phyloP scores from a whole-genome alignment of 306 rosid genomes.

The Fagus sylvatica region DNA sequence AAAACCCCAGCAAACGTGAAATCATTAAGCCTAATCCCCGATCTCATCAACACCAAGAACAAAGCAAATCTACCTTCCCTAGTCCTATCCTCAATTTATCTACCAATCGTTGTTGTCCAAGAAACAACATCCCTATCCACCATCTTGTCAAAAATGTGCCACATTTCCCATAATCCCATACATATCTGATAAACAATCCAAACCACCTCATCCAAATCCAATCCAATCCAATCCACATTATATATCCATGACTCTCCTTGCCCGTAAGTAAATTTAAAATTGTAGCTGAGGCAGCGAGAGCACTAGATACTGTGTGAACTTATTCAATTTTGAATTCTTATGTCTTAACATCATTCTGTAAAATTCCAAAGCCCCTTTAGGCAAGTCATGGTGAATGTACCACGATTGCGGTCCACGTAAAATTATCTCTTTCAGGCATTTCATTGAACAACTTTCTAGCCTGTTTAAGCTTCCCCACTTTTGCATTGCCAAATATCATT shows the following conservation, averaged over 20 bases:
- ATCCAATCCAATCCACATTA: conserved; percentile 47
- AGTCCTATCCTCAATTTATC: conserved; percentile 58
- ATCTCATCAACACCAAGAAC: conserved; percentile 45
- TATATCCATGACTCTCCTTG: conserved; percentile 53
- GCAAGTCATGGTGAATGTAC: conserved; percentile 38
- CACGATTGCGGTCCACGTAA: conserved; percentile 71
- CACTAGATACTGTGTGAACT: conserved; percentile 52
- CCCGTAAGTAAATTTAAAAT: conserved; percentile 38
- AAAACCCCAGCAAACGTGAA: too few species aligned
- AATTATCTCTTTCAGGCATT: conserved; percentile 62
- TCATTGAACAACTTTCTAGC: conserved; percentile 64
- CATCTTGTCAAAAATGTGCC: neutral
- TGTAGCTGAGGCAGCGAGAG: conserved; percentile 55
- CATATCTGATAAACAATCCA: conserved; percentile 58
- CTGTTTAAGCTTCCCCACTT: conserved; percentile 35
- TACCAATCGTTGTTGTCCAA: conserved; percentile 66
- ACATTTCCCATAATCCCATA: conserved; percentile 72
- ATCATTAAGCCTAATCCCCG: conserved; percentile 57
- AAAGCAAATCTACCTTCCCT: conserved; percentile 61
- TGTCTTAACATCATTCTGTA: conserved; percentile 53
- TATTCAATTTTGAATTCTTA: conserved; percentile 45
- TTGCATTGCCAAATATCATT: conserved; percentile 54
- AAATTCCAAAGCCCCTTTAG: conserved; percentile 59
- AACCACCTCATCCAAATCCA: conserved; percentile 63
- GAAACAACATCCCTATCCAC: conserved; percentile 72